Conservation (phyloP, 108 stramenopile species). For the Tribonema minus region DNA sequence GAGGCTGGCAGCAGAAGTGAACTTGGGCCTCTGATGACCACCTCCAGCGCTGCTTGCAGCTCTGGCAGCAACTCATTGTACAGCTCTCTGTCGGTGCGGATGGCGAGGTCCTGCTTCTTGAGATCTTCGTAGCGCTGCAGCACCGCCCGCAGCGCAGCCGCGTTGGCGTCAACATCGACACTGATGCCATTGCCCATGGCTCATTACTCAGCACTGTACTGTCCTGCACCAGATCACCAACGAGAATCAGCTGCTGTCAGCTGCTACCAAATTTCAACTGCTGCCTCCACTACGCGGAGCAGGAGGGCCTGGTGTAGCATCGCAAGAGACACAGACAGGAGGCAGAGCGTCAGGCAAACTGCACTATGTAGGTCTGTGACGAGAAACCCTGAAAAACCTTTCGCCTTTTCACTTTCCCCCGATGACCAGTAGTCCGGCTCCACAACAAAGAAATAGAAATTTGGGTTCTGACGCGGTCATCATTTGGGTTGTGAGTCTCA, state of each 20-base stretch:
- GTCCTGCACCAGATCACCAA: neutral
- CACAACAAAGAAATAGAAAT: too few relatives aligned
- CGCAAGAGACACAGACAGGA: too few relatives aligned
- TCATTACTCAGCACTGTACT: neutral
- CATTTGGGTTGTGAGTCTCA: too few relatives aligned
- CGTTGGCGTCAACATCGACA: too few relatives aligned
- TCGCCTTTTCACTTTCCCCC: too few relatives aligned
- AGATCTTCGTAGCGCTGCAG: neutral
- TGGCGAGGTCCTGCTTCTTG: neutral
- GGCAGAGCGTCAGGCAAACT: too few relatives aligned
- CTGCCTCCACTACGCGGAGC: too few relatives aligned
- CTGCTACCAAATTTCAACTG: neutral
- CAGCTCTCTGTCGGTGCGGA: neutral
- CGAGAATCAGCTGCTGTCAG: neutral
- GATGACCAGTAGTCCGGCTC: too few relatives aligned
- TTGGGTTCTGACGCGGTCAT: too few relatives aligned
- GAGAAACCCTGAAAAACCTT: too few relatives aligned
- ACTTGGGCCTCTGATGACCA: neutral
- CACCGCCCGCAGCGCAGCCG: neutral
- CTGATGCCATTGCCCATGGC: neutral
- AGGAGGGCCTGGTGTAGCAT: too few relatives aligned
- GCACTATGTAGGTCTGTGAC: too few relatives aligned
- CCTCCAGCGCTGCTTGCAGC: neutral
- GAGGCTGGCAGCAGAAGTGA: neutral
- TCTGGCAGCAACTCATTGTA: neutral